Evolutionary conservation across 2,329 filamentous ascomycete species (phyloP), one percentile per base, ranked within the genome.

Genomic region (Rachicladosporium sp.): DNA sequence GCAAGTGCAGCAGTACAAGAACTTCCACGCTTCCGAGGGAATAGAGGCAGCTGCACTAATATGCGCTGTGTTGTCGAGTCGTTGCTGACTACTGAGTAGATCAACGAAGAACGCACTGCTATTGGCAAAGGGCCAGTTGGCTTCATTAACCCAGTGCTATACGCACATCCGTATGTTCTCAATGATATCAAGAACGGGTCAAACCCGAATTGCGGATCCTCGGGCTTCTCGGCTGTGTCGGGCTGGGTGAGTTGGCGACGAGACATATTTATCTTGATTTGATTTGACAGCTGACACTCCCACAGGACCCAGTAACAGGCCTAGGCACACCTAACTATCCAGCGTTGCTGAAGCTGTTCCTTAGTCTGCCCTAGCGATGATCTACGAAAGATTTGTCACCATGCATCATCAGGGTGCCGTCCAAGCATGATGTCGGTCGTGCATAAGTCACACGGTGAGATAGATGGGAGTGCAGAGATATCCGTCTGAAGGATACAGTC

Each of bases 21-120:
- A 19, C 15, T 65, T 37, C 66, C 69, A 6, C 63, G 64, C 2
- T 53, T 65, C 23, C 71, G 71, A 1, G 64, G 69, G 1, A 66
- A 67, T 46, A 68, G 63, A 0, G 54, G 64, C 0, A 60, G 71
- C 32, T 49, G 74, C 19, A 73, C 66, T 1, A 5, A 19, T 19
- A 19, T 19, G 15, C 15, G 15, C 15, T 19, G 15, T 19, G 15
- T 19, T 19, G 15, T 19, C 15, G 15, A 19, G 15, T 19, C 15
- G 15, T 19, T 19, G 15, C 15, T 27, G 23, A 27, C 23, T 27
- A 8, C 7, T 6, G 5, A 8, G 6, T 48, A 70, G 19, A 55
- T 66, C 47, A 66, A 66, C 40, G 56, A 65, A 41, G 60, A 52
- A n/a, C 47, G 62, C 15, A 40, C 54, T 21, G 44, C 52, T 29